Percentiles rank a stretch among this genome's conserved stretches.
These are phyloP conservation scores for Stachybotrys elegans DNA, from an alignment of 2,329 filamentous ascomycete genomes.

Conservation along the genomic window DNA sequence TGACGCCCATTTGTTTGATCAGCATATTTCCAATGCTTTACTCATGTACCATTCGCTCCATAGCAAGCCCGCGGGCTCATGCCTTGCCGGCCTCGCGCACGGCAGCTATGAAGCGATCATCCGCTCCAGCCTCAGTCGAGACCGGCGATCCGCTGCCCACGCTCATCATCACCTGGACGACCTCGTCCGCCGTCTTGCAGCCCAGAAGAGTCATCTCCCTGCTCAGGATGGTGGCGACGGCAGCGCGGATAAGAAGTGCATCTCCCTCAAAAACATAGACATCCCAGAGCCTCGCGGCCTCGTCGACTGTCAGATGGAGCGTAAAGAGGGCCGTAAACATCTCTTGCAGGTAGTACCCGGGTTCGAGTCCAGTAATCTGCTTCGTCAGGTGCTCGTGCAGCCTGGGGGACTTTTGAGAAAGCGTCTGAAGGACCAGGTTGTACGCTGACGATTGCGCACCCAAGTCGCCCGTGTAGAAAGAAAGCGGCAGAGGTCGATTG, in stretches of 20 bases:
- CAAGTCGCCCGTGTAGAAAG: slow-evolving; percentile 67
- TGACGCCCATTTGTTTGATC: no score
- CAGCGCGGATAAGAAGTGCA: slow-evolving; percentile 62
- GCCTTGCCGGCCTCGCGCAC: slow-evolving; percentile 30
- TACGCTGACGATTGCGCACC: slow-evolving; percentile 66
- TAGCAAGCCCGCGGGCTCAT: slow-evolving; percentile 9
- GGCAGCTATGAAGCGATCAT: slow-evolving; percentile 36
- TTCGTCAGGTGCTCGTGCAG: slow-evolving; percentile 61
- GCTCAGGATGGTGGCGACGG: slow-evolving; percentile 59
- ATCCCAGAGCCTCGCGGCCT: slow-evolving; percentile 72
- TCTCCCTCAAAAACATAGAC: slow-evolving; percentile 82
- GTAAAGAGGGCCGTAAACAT: slow-evolving; percentile 65
- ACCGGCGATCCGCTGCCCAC: slow-evolving; percentile 23
- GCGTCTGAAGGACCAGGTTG: slow-evolving; percentile 61
- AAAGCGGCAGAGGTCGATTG: slow-evolving; percentile 69
- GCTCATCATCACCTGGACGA: slow-evolving; percentile 30
- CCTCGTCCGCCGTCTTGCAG: slow-evolving; percentile 37
- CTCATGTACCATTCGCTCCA: background rate
- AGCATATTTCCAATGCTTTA: no score
- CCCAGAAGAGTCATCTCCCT: slow-evolving; percentile 48
- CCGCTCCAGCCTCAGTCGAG: slow-evolving; percentile 38
- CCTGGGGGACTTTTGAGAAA: slow-evolving; percentile 58
- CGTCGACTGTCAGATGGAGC: slow-evolving; percentile 58
- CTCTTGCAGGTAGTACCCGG: slow-evolving; percentile 51
- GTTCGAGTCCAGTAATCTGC: slow-evolving; percentile 36